Base-by-base conservation (phyloP, 1,284 basidiomycete genomes). In the Porogramme epimiltina region DNA sequence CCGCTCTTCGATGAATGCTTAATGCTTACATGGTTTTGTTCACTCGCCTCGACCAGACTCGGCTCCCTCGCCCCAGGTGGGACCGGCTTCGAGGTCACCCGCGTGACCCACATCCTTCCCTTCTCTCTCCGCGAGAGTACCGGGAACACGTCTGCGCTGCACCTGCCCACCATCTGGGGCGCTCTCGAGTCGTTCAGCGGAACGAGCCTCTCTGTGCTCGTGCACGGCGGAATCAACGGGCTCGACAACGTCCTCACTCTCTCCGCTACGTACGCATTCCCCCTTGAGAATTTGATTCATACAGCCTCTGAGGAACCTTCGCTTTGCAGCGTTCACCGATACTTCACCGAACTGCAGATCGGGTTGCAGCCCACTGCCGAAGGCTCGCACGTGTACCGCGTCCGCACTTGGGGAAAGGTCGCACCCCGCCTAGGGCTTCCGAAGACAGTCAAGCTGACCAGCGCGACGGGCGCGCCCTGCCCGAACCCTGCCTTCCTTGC, bases 311-410 rank as follows among this genome's bases (percentile, higher is more conserved):
- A n/a, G n/a, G n/a, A n/a, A n/a, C n/a, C n/a, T n/a, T 19, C 24
- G 19, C 11, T 11, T 11, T 18, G 3, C 42, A 58, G 56, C 20
- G 46, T 58, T 5, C 49, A 58, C 34, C 56, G 56, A 25, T 58
- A 58, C 39, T 58, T 58, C 52, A 58, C 56, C 26, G 56, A 54
- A 37, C 52, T 58, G 40, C 56, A 58, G 47, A 43, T 58, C 44
- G 56, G 49, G 5, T 49, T 58, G 11, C 52, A 58, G 31, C 56
- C 56, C 41, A 4, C 52, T 38, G 41, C 52, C 36, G 52, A 49
- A 34, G 22, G 41, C 5, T 47, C 49, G 20, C 37, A 52, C 40
- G 51, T 51, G 5, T 58, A 54, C 45, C 40, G 37, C n/a, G 56
- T 58, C 20, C 56, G 50, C 41, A 58, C 56, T 33, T 58, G 56